Percentiles rank a stretch among this genome's conserved stretches.
Conservation (phyloP, 2,329 filamentous ascomycete genomes). For the Oidium heveae region DNA sequence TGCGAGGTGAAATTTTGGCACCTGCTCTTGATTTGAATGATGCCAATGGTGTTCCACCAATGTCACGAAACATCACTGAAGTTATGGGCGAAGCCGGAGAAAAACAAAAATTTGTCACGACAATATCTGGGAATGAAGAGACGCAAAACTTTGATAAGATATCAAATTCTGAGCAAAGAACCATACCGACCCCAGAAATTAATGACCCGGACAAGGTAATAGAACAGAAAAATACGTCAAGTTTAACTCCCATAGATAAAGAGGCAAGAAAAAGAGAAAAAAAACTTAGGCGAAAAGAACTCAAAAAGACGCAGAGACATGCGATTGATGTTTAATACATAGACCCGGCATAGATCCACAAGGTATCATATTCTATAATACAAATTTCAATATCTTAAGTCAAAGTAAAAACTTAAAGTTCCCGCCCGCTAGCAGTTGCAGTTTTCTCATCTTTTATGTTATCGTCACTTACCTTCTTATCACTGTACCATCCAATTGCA, state of each 20-base stretch:
- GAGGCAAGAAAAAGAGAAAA: constrained; percentile 16
- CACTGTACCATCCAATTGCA: constrained; percentile 67
- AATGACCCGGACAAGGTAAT: not conserved
- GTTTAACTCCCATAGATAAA: constrained; percentile 9
- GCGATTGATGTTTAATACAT: no score
- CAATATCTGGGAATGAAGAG: no score
- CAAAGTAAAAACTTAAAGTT: constrained; percentile 27
- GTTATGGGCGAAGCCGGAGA: no score
- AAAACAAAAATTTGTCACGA: no score
- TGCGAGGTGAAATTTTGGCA: constrained; percentile 24
- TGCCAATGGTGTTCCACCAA: constrained; percentile 1
- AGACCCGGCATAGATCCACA: no score
- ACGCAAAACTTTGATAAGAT: no score
- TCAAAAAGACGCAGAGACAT: constrained; percentile 14
- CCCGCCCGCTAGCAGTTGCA: constrained; percentile 48
- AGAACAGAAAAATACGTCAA: not conserved
- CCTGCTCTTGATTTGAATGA: constrained; percentile 17
- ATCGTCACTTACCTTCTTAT: constrained; percentile 17
- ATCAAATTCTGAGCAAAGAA: no score
- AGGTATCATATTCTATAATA: no score
- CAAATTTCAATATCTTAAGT: no score
- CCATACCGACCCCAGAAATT: not conserved
- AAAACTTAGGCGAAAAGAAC: constrained; percentile 30
- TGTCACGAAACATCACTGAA: not conserved
- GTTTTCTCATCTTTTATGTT: constrained; percentile 30